phyloP scores from a whole-genome alignment of 1,139 yeast species.

The Protomyces arabidopsidicola region DNA sequence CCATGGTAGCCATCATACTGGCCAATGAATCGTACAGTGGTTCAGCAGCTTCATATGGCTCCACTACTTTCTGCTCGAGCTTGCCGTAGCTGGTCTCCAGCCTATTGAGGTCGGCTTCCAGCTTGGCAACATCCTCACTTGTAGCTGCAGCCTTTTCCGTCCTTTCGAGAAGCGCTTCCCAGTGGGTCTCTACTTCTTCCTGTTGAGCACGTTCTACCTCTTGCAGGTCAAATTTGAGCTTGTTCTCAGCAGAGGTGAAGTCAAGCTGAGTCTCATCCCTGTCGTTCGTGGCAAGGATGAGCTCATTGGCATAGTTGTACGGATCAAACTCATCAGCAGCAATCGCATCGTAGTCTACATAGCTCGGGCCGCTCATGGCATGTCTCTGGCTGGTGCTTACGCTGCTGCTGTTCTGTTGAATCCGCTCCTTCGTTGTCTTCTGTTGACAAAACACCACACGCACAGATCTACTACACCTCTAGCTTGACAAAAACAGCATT shows the following conservation, averaged over 20 bases:
- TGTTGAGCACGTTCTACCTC: conserved; percentile 13
- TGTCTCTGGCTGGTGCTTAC: background rate
- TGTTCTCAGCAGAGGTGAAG: conserved; percentile 24
- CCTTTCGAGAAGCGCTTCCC: conserved; percentile 20
- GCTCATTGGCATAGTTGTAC: conserved; percentile 11
- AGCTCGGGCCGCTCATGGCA: conserved; percentile 10
- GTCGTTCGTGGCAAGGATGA: conserved; percentile 15
- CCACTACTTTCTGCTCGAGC: conserved; percentile 7
- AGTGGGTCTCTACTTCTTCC: conserved; percentile 2
- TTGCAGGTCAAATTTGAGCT: conserved; percentile 20
- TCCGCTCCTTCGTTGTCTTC: background rate
- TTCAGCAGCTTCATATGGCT: conserved; percentile 22
- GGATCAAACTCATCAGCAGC: conserved; percentile 15
- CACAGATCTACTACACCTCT: background rate
- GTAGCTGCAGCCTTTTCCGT: conserved; percentile 15
- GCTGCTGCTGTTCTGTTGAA: background rate
- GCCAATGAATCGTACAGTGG: conserved; percentile 9
- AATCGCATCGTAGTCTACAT: conserved; percentile 18
- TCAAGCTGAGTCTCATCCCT: conserved; percentile 17
- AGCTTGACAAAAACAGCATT: background rate
- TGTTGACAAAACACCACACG: background rate
- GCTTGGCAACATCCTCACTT: conserved; percentile 6
- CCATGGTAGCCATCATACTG: conserved; percentile 6
- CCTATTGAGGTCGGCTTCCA: conserved; percentile 5
- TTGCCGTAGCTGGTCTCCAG: background rate